Evolutionary conservation across 1,284 basidiomycete genomes (phyloP).

Genomic region (Earliella scabrosa): DNA sequence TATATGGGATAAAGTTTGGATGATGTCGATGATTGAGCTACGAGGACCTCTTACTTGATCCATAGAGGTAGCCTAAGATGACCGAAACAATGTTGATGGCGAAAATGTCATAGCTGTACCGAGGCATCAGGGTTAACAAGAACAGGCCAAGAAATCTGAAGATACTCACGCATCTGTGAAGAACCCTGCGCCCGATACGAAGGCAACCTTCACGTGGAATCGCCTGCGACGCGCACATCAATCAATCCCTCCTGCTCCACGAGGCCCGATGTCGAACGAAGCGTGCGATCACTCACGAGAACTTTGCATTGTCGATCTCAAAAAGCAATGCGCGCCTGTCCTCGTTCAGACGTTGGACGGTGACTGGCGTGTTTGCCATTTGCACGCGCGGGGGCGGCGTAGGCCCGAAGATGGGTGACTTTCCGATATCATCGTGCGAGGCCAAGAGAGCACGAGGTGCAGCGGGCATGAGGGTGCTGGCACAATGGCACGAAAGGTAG

Average conservation of each 20-base stretch:
- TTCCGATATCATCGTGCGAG: slow-evolving; percentile 6
- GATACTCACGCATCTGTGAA: slow-evolving; percentile 80
- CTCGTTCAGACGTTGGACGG: slow-evolving; percentile 36
- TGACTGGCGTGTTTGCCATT: too few relatives aligned
- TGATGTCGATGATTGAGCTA: neutral
- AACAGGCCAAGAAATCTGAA: too few relatives aligned
- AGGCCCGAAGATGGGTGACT: slow-evolving; percentile 1
- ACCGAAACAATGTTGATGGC: slow-evolving; percentile 59
- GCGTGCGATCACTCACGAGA: slow-evolving; percentile 41
- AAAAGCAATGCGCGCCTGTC: slow-evolving; percentile 51
- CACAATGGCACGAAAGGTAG: neutral
- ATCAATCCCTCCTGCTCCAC: too few relatives aligned
- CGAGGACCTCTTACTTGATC: slow-evolving; percentile 25
- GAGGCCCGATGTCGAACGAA: slow-evolving; percentile 9
- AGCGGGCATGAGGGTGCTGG: neutral
- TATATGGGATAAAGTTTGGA: neutral
- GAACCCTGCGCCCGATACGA: slow-evolving; percentile 83
- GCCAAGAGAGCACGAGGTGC: neutral
- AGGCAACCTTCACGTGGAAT: slow-evolving; percentile 72
- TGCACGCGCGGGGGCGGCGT: slow-evolving; percentile 1
- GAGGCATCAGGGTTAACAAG: neutral
- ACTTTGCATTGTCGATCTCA: slow-evolving; percentile 60
- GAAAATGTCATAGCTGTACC: slow-evolving; percentile 49
- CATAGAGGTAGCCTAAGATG: slow-evolving; percentile 63
- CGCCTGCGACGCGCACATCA: slow-evolving; percentile 29